A percentile compares a stretch with the other conserved stretches of the same genome.
phyloP scores from a whole-genome alignment of 1,139 yeast genomes.

The Lipomyces yarrowii region DNA sequence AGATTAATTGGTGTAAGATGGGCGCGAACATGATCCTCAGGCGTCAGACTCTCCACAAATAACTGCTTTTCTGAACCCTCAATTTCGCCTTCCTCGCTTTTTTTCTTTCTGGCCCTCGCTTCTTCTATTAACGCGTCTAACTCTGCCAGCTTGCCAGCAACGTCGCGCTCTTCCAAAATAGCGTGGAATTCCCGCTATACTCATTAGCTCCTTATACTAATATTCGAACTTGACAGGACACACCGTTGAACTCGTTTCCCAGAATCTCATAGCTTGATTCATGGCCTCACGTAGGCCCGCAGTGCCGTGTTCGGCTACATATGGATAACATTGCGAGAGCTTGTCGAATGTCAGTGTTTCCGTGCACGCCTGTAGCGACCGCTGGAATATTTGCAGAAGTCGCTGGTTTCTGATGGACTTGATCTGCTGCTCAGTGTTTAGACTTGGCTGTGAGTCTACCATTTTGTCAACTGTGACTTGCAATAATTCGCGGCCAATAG shows the following conservation, averaged over 20 bases:
- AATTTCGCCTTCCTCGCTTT: slow-evolving; percentile 15
- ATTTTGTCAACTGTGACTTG: neutral
- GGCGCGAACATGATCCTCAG: slow-evolving; percentile 40
- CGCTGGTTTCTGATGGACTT: slow-evolving; percentile 54
- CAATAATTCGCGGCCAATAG: neutral
- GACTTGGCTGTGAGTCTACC: neutral
- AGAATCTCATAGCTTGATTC: slow-evolving; percentile 61
- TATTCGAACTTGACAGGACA: neutral
- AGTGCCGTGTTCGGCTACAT: slow-evolving; percentile 50
- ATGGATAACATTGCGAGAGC: slow-evolving; percentile 67
- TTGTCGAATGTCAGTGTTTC: slow-evolving; percentile 63
- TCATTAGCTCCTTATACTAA: neutral
- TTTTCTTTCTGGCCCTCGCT: slow-evolving; percentile 49
- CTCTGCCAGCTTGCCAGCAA: slow-evolving; percentile 59
- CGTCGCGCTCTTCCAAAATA: slow-evolving; percentile 64
- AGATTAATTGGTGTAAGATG: slow-evolving; percentile 38
- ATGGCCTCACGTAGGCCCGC: slow-evolving; percentile 64
- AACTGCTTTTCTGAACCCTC: slow-evolving; percentile 36
- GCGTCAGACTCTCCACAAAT: slow-evolving; percentile 38
- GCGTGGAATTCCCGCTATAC: slow-evolving; percentile 59
- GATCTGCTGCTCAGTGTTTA: neutral
- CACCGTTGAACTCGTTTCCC: slow-evolving; percentile 57
- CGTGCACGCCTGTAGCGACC: slow-evolving; percentile 70
- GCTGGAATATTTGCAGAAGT: slow-evolving; percentile 57
- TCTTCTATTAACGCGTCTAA: slow-evolving; percentile 64